Base-by-base conservation (phyloP, 768 basidiomycete genomes). In the Fomitopsis serialis region DNA sequence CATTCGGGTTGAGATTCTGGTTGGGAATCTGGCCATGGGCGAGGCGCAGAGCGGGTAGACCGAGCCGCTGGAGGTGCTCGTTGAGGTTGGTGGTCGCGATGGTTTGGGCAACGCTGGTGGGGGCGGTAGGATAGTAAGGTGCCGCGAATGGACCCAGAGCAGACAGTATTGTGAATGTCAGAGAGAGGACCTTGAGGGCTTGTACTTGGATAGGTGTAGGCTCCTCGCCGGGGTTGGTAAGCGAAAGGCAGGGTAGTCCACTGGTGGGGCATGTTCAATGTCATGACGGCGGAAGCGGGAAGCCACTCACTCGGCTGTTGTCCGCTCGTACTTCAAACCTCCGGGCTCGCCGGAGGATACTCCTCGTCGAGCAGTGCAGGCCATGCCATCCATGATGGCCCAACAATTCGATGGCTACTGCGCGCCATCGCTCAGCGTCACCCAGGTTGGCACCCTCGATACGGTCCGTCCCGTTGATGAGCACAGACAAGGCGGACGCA, bases 201-300 rank as follows among this genome's bases (percentile, higher is more conserved):
- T 87, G 86, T 12, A 70, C 58, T 63, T 90, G 88, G 40, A 73
- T 62, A n/a, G 78, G 68, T 27, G 80, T 84, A 2, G 87, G 85
- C 44, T 62, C 65, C 29, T 67, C 74, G 36, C 68, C 66, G 21
- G 77, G 70, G 13, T 75, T 73, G 2, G 59, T 55, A 24, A 89
- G 74, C 24, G 74, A 73, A 22, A 89, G 74, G 63, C 80, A 89
- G 1, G 73, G 63, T 48, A 79, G 70, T 5, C 75, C 76, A 29
- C 84, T 85, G 51, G 1, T 49, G 58, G 21, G 19, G 3, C n/a
- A 9, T 34, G 23, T 34, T 49, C 1, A 50, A 19, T 22, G 36
- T 19, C 23, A 17, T 24, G 29, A 42, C 23, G 15, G 12, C 13
- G 4, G 17, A 13, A 12, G 13, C 36, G n/a, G 19, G 12, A 36